These are phyloP conservation scores for Closterium sp. DNA, from an alignment of 139 green algal species.

Conservation along the genomic window DNA sequence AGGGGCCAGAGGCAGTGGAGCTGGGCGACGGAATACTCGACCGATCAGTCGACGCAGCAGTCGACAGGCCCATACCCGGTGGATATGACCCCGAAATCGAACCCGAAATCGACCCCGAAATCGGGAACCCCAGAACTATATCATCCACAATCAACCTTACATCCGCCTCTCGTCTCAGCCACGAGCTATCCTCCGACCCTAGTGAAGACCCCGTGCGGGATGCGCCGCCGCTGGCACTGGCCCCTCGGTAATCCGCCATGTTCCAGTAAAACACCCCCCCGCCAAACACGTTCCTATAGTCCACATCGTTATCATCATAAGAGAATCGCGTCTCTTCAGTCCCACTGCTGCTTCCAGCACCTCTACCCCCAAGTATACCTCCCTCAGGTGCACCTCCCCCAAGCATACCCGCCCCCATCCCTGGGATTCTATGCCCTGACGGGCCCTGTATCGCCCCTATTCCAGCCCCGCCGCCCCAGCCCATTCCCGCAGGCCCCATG, in stretches of 20 bases:
- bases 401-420: neutral
- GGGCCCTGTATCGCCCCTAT: too few species aligned
- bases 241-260: constrained; percentile 16
- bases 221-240: neutral
- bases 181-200: constrained; percentile 38
- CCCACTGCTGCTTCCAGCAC: neutral
- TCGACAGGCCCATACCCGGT: neutral
- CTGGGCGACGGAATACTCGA: constrained; percentile 13
- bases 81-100: constrained; percentile 20
- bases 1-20: neutral
- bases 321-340: neutral
- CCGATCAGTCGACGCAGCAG: neutral
- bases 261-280: constrained; percentile 47
- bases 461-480: neutral
- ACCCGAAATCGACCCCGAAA: constrained; percentile 6
- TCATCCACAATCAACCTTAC: constrained; percentile 25
- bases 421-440: neutral
- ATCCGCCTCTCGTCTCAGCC: constrained; percentile 28
- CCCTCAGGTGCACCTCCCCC: neutral
- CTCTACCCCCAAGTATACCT: neutral
- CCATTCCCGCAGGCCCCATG: neutral
- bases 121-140: constrained; percentile 19
- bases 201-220: constrained; percentile 20
- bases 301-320: constrained; percentile 30
- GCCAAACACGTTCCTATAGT: constrained; percentile 36